phyloP scores from a whole-genome alignment of 768 basidiomycete genomes.

The Cyathus striatus region DNA sequence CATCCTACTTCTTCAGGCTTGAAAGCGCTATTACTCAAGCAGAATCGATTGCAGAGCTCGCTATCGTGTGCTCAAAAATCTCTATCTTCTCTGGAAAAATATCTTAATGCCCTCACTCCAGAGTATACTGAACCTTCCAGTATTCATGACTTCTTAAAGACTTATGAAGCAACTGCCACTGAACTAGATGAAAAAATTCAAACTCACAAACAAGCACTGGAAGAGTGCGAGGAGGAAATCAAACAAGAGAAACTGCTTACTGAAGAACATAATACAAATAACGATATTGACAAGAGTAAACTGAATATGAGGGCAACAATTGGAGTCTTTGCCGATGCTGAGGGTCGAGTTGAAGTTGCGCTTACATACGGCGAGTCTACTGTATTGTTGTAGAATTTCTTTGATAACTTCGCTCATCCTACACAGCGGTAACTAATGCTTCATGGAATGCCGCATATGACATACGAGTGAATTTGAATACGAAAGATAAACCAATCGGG shows the following conservation, averaged over 20 bases:
- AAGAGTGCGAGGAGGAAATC: constrained; percentile 16
- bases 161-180: constrained; percentile 25
- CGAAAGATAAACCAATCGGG: constrained; percentile 28
- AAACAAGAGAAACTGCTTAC: constrained; percentile 15
- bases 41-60: constrained; percentile 20
- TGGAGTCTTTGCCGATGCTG: constrained; percentile 28
- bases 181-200: constrained; percentile 25
- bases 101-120: constrained; percentile 26
- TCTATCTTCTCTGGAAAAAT: constrained; percentile 22
- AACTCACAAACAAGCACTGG: constrained; percentile 21
- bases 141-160: constrained; percentile 21
- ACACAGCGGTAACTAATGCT: constrained; percentile 27
- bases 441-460: constrained; percentile 36
- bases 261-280: constrained; percentile 10
- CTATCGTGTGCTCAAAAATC: constrained; percentile 23
- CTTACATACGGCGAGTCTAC: constrained; percentile 30
- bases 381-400: neutral
- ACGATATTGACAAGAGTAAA: constrained; percentile 5
- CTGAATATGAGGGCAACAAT: constrained; percentile 24
- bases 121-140: constrained; percentile 23
- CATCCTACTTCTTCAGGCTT: constrained; percentile 20
- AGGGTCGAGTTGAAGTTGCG: constrained; percentile 30
- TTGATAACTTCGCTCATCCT: neutral
- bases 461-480: constrained; percentile 36
- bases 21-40: constrained; percentile 15